Conservation (phyloP, 23 red algal genomes). For the Gracilariopsis chorda region DNA sequence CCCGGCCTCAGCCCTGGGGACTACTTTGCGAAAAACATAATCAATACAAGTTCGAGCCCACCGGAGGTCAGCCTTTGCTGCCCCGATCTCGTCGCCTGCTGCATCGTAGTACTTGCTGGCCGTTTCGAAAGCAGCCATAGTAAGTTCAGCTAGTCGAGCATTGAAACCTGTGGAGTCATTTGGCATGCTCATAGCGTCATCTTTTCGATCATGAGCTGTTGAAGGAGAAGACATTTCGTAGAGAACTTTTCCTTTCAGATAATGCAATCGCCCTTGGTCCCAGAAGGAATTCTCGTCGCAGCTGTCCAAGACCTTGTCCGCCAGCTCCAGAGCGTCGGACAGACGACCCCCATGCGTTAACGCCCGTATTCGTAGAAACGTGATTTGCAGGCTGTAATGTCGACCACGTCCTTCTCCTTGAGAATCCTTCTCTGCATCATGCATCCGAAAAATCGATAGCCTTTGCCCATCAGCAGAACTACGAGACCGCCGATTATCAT, state of each 20-base stretch:
- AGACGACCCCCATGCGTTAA: slow-evolving; percentile 61
- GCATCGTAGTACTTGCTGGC: slow-evolving; percentile 65
- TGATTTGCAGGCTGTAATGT: not conserved
- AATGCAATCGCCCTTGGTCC: slow-evolving; percentile 63
- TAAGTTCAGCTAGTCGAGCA: slow-evolving; percentile 23
- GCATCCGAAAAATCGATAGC: slow-evolving; percentile 35
- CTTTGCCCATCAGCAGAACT: not conserved
- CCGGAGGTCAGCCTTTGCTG: slow-evolving; percentile 52
- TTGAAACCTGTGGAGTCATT: slow-evolving; percentile 5
- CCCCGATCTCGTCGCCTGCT: slow-evolving; percentile 57
- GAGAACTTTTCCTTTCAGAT: slow-evolving; percentile 57
- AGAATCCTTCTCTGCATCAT: slow-evolving; percentile 4
- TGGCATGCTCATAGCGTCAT: not conserved
- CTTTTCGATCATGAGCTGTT: slow-evolving; percentile 1
- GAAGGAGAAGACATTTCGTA: slow-evolving; percentile 50
- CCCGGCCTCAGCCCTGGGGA: slow-evolving; percentile 31
- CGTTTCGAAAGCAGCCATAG: slow-evolving; percentile 66
- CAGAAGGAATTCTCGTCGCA: slow-evolving; percentile 51
- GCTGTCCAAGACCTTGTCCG: slow-evolving; percentile 38
- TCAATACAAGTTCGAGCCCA: slow-evolving; percentile 73
- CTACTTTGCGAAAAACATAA: slow-evolving; percentile 53
- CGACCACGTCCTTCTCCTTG: not conserved
- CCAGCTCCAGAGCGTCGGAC: slow-evolving; percentile 56
- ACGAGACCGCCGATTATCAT: not conserved
- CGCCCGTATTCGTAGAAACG: slow-evolving; percentile 36